A percentile compares a stretch with the other conserved stretches of the same genome.
Conservation (phyloP, 345 rosid genomes). For the Excoecaria cochinchinensis region DNA sequence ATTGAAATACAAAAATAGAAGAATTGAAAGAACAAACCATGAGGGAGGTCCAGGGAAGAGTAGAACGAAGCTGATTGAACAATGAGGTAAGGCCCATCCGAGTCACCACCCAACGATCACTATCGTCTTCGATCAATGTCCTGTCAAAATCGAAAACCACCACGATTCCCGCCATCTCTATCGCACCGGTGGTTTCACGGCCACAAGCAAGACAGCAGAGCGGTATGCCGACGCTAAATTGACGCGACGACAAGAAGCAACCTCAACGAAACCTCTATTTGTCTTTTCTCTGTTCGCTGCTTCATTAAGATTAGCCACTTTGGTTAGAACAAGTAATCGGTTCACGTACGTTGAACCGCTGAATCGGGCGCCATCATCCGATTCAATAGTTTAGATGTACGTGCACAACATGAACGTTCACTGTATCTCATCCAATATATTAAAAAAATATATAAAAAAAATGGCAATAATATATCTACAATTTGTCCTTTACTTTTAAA, state of each 20-base stretch:
- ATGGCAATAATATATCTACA: too few relatives aligned
- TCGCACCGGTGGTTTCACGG: conserved; percentile 13
- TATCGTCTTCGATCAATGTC: conserved; percentile 81
- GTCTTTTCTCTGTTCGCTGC: too few relatives aligned
- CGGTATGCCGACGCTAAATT: background rate
- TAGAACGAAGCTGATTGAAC: conserved; percentile 58
- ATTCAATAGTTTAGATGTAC: too few relatives aligned
- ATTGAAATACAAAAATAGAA: too few relatives aligned
- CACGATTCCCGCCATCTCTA: conserved; percentile 42
- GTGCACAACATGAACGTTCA: too few relatives aligned
- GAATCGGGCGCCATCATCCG: too few relatives aligned
- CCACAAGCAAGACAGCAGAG: background rate
- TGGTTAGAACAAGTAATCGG: too few relatives aligned
- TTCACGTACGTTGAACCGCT: too few relatives aligned
- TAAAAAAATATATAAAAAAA: too few relatives aligned
- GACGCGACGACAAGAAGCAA: background rate
- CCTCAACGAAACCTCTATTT: background rate
- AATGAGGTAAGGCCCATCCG: conserved; percentile 72
- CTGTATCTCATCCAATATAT: too few relatives aligned
- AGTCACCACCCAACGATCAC: conserved; percentile 76
- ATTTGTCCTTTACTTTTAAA: too few relatives aligned
- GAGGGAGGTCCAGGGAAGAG: conserved; percentile 82
- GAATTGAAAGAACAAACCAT: conserved; percentile 43
- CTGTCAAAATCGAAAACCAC: conserved; percentile 82
- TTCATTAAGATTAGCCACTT: too few relatives aligned